phyloP scores from a whole-genome alignment of 2,329 filamentous ascomycete genomes.

The Penicillium sp. region DNA sequence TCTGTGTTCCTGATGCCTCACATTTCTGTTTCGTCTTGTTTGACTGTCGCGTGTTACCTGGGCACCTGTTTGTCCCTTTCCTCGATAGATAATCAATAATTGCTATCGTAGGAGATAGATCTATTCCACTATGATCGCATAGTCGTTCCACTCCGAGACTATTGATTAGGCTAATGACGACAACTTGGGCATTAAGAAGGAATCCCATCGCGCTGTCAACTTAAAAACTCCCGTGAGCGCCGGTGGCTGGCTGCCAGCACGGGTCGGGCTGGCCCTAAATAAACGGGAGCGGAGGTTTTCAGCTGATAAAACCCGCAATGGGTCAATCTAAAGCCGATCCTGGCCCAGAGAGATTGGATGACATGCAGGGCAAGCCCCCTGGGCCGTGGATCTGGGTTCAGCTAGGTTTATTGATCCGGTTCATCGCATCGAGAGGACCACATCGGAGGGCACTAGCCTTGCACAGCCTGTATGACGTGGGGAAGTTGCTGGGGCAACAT shows the following conservation, averaged over 20 bases:
- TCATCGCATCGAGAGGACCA: background rate
- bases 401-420: conserved; percentile 10
- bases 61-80: too few relatives aligned
- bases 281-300: background rate
- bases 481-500: conserved; percentile 22
- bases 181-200: background rate
- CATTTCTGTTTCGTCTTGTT: background rate
- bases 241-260: background rate
- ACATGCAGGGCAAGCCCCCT: conserved; percentile 10
- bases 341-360: conserved; percentile 2
- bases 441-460: background rate
- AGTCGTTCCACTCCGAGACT: background rate
- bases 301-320: background rate
- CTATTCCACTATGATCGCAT: background rate
- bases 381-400: conserved; percentile 13
- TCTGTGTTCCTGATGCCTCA: background rate
- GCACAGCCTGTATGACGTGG: conserved; percentile 20
- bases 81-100: background rate
- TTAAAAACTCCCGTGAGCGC: background rate
- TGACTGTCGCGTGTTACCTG: background rate
- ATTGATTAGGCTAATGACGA: background rate
- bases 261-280: background rate
- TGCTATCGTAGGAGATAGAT: background rate
- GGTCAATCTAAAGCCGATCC: conserved; percentile 2
- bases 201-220: background rate